Percentiles rank a stretch among this genome's conserved stretches.
Evolutionary conservation across 2,329 filamentous ascomycete species (phyloP).

Genomic region (Scytalidium sp.): DNA sequence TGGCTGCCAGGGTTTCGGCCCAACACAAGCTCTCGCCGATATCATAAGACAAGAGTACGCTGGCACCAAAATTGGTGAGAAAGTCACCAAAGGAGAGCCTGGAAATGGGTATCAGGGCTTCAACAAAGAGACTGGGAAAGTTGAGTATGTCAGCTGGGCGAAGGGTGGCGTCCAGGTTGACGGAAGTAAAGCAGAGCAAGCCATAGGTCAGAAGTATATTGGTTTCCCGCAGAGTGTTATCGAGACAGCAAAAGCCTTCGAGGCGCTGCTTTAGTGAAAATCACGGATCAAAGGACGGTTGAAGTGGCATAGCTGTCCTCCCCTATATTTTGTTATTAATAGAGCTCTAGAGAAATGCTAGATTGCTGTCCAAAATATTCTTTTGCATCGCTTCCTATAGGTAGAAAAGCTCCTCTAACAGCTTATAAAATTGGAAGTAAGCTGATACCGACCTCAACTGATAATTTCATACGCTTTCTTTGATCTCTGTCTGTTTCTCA

Average conservation of each 20-base stretch:
- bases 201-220: constrained; percentile 25
- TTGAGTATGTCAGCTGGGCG: constrained; percentile 10
- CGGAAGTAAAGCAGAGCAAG: constrained; percentile 24
- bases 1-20: constrained; percentile 26
- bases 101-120: constrained; percentile 36
- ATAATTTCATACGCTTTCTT: too few species aligned
- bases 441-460: too few species aligned
- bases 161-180: constrained; percentile 18
- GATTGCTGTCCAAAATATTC: too few species aligned
- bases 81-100: constrained; percentile 34
- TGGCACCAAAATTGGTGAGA: constrained; percentile 21
- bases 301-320: too few species aligned
- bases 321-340: too few species aligned
- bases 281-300: too few species aligned
- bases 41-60: constrained; percentile 36
- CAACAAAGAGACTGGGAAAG: constrained; percentile 17
- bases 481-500: too few species aligned
- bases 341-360: too few species aligned
- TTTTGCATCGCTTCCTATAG: too few species aligned
- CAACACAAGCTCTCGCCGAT: constrained; percentile 37
- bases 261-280: constrained; percentile 6
- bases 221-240: constrained; percentile 23
- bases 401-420: too few species aligned
- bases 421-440: too few species aligned
- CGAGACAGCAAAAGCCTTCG: constrained; percentile 33